Percentiles rank a stretch among this genome's conserved stretches.
These are phyloP conservation scores for Monosporozyma yasuniensis DNA, from an alignment of 805 yeast species.

Conservation along the genomic window DNA sequence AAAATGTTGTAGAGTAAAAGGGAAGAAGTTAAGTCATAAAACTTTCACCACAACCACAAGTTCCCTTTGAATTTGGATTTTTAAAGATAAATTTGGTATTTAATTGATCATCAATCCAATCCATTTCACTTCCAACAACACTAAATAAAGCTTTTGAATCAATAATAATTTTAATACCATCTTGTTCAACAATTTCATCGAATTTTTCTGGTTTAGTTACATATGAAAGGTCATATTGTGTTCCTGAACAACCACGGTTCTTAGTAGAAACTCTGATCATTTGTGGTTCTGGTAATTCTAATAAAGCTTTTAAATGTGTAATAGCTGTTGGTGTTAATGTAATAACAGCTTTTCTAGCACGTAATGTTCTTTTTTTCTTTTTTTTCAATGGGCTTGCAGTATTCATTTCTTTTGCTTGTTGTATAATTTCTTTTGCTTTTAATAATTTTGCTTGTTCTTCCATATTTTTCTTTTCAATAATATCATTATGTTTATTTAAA, in stretches of 20 bases:
- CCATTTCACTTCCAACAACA: conserved; percentile 97
- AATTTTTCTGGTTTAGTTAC: conserved; percentile 88
- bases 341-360: conserved; percentile 86
- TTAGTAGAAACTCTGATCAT: conserved; percentile 87
- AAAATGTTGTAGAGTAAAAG: not conserved
- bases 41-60: conserved; percentile 98
- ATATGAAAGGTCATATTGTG: conserved; percentile 84
- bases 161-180: conserved; percentile 83
- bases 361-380: conserved; percentile 54
- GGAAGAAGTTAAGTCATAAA: conserved; percentile 66
- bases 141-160: conserved; percentile 95
- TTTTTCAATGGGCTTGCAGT: conserved; percentile 11
- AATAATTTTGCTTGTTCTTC: conserved; percentile 17
- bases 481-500: conserved; percentile 37
- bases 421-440: conserved; percentile 11
- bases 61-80: conserved; percentile 95
- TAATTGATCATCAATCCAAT: conserved; percentile 91
- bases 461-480: conserved; percentile 8
- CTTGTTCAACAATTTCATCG: conserved; percentile 88
- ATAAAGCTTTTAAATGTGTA: conserved; percentile 53
- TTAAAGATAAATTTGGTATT: conserved; percentile 83
- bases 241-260: conserved; percentile 94
- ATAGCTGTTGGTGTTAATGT: conserved; percentile 71
- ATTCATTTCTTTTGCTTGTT: not conserved
- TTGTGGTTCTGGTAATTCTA: conserved; percentile 79